phyloP scores from a whole-genome alignment of 352 stramenopile species.

The Globisporangium paroecandrum region DNA sequence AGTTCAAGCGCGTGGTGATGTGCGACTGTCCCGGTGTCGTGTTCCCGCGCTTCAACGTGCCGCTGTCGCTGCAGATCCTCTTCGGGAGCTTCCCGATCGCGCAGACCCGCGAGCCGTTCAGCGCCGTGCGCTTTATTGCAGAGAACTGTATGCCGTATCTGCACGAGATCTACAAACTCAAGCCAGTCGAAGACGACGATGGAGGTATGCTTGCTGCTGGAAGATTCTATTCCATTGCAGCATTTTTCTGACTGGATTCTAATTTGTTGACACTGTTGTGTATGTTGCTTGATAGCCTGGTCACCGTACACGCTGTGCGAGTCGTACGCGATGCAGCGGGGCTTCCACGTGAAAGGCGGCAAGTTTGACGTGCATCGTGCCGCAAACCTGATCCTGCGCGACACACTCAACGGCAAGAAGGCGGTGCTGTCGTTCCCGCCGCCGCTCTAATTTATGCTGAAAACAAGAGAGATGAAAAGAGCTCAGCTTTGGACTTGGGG shows the following conservation, averaged over 20 bases:
- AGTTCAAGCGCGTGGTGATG: slow-evolving; percentile 50
- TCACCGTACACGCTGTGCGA: slow-evolving; percentile 75
- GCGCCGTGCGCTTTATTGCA: slow-evolving; percentile 77
- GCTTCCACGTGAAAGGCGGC: slow-evolving; percentile 72
- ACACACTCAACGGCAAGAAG: slow-evolving; percentile 81
- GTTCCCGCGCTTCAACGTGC: slow-evolving; percentile 71
- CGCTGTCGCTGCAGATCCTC: slow-evolving; percentile 67
- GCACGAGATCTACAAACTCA: slow-evolving; percentile 80
- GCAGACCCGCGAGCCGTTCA: slow-evolving; percentile 85
- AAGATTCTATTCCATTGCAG: not conserved
- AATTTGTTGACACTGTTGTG: not conserved
- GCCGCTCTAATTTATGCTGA: slow-evolving; percentile 14
- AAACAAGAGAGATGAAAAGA: not conserved
- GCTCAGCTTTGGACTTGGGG: not conserved
- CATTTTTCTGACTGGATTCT: not conserved
- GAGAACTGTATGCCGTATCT: slow-evolving; percentile 76
- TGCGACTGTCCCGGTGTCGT: slow-evolving; percentile 82
- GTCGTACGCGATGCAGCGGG: slow-evolving; percentile 66
- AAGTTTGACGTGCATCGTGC: slow-evolving; percentile 74
- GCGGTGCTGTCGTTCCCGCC: slow-evolving; percentile 77
- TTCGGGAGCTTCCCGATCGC: slow-evolving; percentile 84
- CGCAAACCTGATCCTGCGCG: slow-evolving; percentile 66
- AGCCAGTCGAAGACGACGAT: slow-evolving; percentile 65
- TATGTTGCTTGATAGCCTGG: slow-evolving; percentile 40
- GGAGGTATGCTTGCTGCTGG: slow-evolving; percentile 21